phyloP scores from a whole-genome alignment of 164 flowering plant species.

The Umbilicus rupestris region DNA sequence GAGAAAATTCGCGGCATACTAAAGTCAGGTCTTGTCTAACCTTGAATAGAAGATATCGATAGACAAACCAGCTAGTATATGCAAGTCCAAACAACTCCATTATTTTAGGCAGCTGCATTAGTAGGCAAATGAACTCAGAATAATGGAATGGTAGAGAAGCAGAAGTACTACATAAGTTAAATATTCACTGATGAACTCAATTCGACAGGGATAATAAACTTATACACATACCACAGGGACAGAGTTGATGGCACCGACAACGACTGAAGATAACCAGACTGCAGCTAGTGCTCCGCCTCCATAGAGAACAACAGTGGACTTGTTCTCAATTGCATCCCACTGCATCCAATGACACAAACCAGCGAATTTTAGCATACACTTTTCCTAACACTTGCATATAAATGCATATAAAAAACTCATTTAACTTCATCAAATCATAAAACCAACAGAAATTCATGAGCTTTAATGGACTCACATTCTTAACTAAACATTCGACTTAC shows the following conservation, averaged over 20 bases:
- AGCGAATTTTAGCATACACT: background rate
- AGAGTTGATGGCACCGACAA: constrained; percentile 3
- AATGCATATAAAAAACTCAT: background rate
- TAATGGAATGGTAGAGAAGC: background rate
- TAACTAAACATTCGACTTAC: background rate
- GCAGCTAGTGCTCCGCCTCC: constrained; percentile 6
- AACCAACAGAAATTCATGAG: background rate
- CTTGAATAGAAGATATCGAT: constrained; percentile 95
- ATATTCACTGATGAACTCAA: background rate
- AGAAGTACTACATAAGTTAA: background rate
- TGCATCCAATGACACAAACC: background rate
- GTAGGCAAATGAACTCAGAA: background rate
- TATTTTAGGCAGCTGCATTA: constrained; percentile 76
- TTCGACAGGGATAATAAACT: background rate
- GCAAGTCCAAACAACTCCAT: constrained; percentile 96
- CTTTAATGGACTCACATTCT: background rate
- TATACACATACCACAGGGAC: background rate
- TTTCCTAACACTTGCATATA: too few relatives aligned
- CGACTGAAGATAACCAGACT: background rate
- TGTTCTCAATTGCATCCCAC: constrained; percentile 5
- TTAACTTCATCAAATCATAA: background rate
- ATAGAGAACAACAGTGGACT: background rate
- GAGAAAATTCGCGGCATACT: background rate
- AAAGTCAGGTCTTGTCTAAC: constrained; percentile 23
- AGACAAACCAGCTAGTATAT: constrained; percentile 94